Base-by-base conservation (phyloP, 208 protist genomes). In the Leishmania martiniquensis region DNA sequence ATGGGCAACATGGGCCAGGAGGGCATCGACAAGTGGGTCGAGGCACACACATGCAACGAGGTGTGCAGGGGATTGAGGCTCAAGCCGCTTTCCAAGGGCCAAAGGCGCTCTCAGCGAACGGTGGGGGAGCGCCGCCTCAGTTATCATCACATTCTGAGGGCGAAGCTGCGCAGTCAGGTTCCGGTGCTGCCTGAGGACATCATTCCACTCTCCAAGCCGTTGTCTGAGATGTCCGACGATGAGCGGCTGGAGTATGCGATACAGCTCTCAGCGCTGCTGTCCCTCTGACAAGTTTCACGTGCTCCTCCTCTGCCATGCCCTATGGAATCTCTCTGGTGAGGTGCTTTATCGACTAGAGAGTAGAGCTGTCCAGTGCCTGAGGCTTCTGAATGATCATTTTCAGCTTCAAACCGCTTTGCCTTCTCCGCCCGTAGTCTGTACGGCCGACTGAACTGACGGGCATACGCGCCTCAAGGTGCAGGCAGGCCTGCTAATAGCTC, bases 1-100 rank as follows among this genome's bases (percentile, higher is more conserved):
- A 86, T 94, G 89, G 93, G 91, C 44, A 95, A 97, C 82, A 92
- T 95, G 86, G 91, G 93, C 17, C 83, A 84, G 62, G 81, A 91
- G 17, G 93, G 93, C 25, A 96, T 97, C 54, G 70, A 92, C n/a
- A 93, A 92, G 82, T 97, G 89, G 88, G 67, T 91, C 25, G 82
- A 78, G 73, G 84, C 78, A 59, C 93, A 97, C 76, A 25, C 59
- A 68, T 97, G 93, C 84, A 94, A 95, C 72, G 78, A 86, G 32
- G 87, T 94, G 54, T 95, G 93, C 77, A 68, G 74, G 25, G 88
- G 87, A 7, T 49, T 96, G 29, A 72, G 73, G 25, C 80, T 96
- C 47, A 66, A 77, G 65, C 85, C 90, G 15, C 71, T 96, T 22
- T 57, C 29, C 52, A 74, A 63, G 20, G 52, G 37, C 49, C 52